phyloP scores from a whole-genome alignment of 495 filamentous ascomycete genomes.

The Articulospora tetracladia region DNA sequence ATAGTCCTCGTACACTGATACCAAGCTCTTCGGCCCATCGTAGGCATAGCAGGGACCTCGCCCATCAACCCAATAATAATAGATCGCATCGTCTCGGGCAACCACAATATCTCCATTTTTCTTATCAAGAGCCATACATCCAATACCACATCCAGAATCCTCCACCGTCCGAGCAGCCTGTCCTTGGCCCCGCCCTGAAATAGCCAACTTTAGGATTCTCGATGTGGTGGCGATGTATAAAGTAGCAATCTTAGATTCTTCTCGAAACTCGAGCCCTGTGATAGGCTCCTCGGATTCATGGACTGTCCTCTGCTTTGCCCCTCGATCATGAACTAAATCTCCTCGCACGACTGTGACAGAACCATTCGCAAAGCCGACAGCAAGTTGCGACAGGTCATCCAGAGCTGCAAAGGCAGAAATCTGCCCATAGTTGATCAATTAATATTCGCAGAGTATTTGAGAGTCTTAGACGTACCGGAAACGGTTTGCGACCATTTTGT shows the following conservation, averaged over 20 bases:
- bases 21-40: slow-evolving; percentile 82
- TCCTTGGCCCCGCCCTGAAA: slow-evolving; percentile 82
- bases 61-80: slow-evolving; percentile 84
- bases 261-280: slow-evolving; percentile 78
- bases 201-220: slow-evolving; percentile 79
- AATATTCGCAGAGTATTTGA: neutral
- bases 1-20: slow-evolving; percentile 80
- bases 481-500: slow-evolving; percentile 88
- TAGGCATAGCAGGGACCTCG: slow-evolving; percentile 83
- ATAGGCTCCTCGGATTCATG: slow-evolving; percentile 97
- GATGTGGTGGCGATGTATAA: slow-evolving; percentile 91
- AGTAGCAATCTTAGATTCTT: slow-evolving; percentile 60
- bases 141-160: slow-evolving; percentile 81
- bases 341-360: slow-evolving; percentile 90
- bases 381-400: slow-evolving; percentile 84
- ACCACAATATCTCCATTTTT: slow-evolving; percentile 81
- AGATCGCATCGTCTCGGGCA: slow-evolving; percentile 89
- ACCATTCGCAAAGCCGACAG: slow-evolving; percentile 93
- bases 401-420: slow-evolving; percentile 87
- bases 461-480: slow-evolving; percentile 60
- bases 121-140: slow-evolving; percentile 86
- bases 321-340: slow-evolving; percentile 91
- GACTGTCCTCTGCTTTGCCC: slow-evolving; percentile 92
- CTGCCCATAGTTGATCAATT: slow-evolving; percentile 37
- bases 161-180: slow-evolving; percentile 86